Conservation (phyloP, 768 basidiomycete genomes). For the Favolaschia claudopus region DNA sequence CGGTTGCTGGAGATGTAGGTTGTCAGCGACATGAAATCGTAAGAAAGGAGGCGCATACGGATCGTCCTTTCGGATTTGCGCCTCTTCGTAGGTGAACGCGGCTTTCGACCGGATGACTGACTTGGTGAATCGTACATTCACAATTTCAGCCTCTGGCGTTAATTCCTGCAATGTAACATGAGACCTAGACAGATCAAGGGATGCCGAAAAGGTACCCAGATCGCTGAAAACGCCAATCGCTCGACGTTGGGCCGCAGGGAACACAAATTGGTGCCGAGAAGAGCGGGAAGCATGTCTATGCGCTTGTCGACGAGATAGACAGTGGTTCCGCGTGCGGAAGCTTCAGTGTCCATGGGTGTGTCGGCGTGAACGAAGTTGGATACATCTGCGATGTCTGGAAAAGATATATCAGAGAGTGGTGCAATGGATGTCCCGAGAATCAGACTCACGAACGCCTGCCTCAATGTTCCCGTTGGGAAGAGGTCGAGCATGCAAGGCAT, state of each 20-base stretch:
- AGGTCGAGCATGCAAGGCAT: conserved; percentile 89
- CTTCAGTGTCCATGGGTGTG: conserved; percentile 96
- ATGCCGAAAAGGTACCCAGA: conserved; percentile 80
- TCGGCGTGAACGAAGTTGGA: conserved; percentile 94
- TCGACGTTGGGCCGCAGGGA: conserved; percentile 93
- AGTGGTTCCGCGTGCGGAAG: conserved; percentile 94
- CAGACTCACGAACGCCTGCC: conserved; percentile 92
- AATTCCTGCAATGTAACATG: conserved; percentile 70
- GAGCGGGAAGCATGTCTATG: conserved; percentile 95
- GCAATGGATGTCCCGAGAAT: neutral
- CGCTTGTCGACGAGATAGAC: conserved; percentile 99
- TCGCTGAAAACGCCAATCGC: conserved; percentile 91
- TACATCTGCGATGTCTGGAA: conserved; percentile 94
- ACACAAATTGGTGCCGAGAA: conserved; percentile 96
- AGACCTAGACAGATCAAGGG: neutral
- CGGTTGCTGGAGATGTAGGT: conserved; percentile 56
- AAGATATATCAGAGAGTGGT: neutral
- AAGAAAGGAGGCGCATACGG: conserved; percentile 56
- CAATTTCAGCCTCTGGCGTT: conserved; percentile 86
- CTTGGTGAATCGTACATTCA: conserved; percentile 91
- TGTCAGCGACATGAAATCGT: neutral
- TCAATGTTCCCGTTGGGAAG: conserved; percentile 95
- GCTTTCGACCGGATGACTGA: conserved; percentile 97
- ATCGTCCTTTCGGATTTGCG: conserved; percentile 93
- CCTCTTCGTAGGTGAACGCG: conserved; percentile 97